A percentile compares a stretch with the other conserved stretches of the same genome.
These are phyloP conservation scores for Boletus rex-veris DNA, from an alignment of 768 basidiomycete species.

Conservation along the genomic window DNA sequence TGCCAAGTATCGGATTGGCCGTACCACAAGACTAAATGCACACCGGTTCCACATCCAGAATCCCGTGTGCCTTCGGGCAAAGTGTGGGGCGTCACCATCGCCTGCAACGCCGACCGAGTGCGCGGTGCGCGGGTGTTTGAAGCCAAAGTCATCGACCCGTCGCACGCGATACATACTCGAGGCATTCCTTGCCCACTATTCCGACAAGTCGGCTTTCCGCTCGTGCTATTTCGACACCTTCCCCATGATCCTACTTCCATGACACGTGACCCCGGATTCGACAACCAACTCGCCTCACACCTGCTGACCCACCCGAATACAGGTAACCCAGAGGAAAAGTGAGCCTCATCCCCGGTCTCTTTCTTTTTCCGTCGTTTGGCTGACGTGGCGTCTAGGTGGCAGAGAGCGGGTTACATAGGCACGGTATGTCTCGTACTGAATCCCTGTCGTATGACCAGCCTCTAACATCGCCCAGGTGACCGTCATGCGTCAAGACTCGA, in stretches of 20 bases:
- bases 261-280: slow-evolving; percentile 21
- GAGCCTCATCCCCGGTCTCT: background rate
- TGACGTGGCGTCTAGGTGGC: slow-evolving; percentile 17
- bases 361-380: background rate
- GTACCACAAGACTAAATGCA: slow-evolving; percentile 16
- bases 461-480: slow-evolving; percentile 16
- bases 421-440: slow-evolving; percentile 13
- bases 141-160: slow-evolving; percentile 15
- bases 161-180: slow-evolving; percentile 25
- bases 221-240: slow-evolving; percentile 28
- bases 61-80: background rate
- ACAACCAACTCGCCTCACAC: slow-evolving; percentile 31
- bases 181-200: slow-evolving; percentile 27
- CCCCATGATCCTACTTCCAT: slow-evolving; percentile 15
- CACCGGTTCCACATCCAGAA: background rate
- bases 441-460: no score
- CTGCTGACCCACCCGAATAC: slow-evolving; percentile 28
- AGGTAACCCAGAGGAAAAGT: slow-evolving; percentile 26
- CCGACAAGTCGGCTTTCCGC: slow-evolving; percentile 27
- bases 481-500: slow-evolving; percentile 25
- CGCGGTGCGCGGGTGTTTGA: slow-evolving; percentile 23
- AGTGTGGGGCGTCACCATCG: slow-evolving; percentile 18
- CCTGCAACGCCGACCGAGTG: slow-evolving; percentile 25
- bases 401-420: slow-evolving; percentile 24
- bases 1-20: slow-evolving; percentile 27